These are phyloP conservation scores for Schizothecium vesticola DNA, from an alignment of 495 filamentous ascomycete species.

Conservation along the genomic window DNA sequence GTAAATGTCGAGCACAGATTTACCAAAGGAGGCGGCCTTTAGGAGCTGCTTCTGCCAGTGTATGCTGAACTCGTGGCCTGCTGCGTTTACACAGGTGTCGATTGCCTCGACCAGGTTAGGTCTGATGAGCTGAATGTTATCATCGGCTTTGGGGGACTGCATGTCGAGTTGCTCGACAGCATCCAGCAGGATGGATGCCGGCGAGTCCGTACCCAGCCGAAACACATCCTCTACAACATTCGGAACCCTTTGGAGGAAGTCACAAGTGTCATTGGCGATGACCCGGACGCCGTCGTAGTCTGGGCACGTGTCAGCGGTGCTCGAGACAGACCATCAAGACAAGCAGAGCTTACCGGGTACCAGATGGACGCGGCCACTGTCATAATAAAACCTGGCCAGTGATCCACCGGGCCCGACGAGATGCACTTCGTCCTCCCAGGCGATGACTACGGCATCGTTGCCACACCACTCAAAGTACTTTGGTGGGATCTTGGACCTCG, in stretches of 20 bases:
- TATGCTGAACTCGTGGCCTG: constrained; percentile 81
- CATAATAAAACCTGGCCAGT: constrained; percentile 80
- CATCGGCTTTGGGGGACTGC: constrained; percentile 93
- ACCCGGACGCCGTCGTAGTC: constrained; percentile 88
- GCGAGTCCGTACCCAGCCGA: constrained; percentile 68
- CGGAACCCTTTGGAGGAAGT: constrained; percentile 91
- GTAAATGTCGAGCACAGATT: constrained; percentile 93
- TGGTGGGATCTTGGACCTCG: constrained; percentile 74
- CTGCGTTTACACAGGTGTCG: constrained; percentile 83
- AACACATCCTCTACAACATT: constrained; percentile 87
- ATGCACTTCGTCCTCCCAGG: constrained; percentile 98
- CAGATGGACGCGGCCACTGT: constrained; percentile 76
- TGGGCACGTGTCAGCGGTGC: constrained; percentile 46
- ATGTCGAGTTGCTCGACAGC: constrained; percentile 87
- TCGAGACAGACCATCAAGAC: constrained; percentile 49
- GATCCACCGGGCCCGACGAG: constrained; percentile 80
- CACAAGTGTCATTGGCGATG: constrained; percentile 85
- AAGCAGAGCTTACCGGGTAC: constrained; percentile 58
- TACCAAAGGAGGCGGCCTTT: constrained; percentile 93
- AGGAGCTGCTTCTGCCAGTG: constrained; percentile 94
- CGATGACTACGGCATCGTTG: constrained; percentile 87
- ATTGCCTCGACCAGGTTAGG: constrained; percentile 84
- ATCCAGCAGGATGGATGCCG: constrained; percentile 86
- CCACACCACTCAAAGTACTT: constrained; percentile 94
- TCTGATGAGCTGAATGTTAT: constrained; percentile 90